Conservation (phyloP, 2,329 filamentous ascomycete genomes). For the Ploettnerulaceae sp. region DNA sequence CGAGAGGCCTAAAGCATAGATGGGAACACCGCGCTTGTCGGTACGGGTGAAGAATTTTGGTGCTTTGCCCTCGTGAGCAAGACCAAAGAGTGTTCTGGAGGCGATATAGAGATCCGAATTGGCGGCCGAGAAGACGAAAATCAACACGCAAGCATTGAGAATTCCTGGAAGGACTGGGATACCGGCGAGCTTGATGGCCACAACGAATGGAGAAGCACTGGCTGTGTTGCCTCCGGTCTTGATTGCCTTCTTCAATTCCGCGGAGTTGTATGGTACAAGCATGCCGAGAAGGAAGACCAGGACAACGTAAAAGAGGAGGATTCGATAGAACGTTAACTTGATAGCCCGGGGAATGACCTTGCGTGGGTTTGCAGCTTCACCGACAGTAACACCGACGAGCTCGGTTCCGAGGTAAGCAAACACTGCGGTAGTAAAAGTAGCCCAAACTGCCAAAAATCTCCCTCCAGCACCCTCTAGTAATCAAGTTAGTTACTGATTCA, state of each 20-base stretch:
- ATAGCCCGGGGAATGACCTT: conserved; percentile 63
- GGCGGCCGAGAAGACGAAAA: conserved; percentile 59
- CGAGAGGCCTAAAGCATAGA: conserved; percentile 41
- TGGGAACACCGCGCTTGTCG: conserved; percentile 52
- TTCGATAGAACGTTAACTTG: conserved; percentile 55
- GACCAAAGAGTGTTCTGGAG: conserved; percentile 64
- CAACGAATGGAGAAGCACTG: conserved; percentile 48
- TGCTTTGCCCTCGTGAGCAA: conserved; percentile 62
- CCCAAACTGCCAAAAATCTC: conserved; percentile 55
- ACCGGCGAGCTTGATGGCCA: conserved; percentile 59
- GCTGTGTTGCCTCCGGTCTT: conserved; percentile 40
- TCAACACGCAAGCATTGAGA: conserved; percentile 64
- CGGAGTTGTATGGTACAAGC: conserved; percentile 61
- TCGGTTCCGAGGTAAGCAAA: conserved; percentile 62
- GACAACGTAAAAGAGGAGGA: conserved; percentile 60
- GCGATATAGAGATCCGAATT: conserved; percentile 61
- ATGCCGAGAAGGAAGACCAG: conserved; percentile 57
- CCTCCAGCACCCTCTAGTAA: conserved; percentile 40
- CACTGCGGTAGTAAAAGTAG: conserved; percentile 44
- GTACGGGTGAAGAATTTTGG: conserved; percentile 51
- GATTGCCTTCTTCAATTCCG: conserved; percentile 47
- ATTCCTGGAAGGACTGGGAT: conserved; percentile 60
- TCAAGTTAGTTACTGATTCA: conserved; percentile 4
- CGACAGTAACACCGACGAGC: conserved; percentile 57
- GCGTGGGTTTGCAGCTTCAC: conserved; percentile 54